These are phyloP conservation scores for Solanum chaucha DNA, from an alignment of 257 asterid species.

Conservation along the genomic window DNA sequence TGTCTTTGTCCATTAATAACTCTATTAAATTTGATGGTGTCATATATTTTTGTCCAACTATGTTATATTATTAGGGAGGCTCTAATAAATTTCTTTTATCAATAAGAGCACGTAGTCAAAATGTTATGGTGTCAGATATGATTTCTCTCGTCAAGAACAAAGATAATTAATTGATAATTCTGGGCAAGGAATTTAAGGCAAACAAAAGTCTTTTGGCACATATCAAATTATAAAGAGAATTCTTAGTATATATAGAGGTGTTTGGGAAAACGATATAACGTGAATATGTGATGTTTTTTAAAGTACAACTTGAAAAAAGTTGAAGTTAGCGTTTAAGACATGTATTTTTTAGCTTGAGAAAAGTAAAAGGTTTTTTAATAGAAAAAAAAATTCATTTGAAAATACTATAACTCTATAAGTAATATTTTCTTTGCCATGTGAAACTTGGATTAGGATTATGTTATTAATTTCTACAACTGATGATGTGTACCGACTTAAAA, in stretches of 20 bases:
- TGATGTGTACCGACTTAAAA: neutral
- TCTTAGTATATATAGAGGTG: neutral
- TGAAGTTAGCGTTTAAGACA: neutral
- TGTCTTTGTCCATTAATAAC: neutral
- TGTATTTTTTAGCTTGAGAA: neutral
- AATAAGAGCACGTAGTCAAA: neutral
- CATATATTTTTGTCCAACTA: neutral
- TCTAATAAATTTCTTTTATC: neutral
- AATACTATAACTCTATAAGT: neutral
- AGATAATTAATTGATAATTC: neutral
- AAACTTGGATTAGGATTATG: neutral
- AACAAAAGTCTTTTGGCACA: neutral
- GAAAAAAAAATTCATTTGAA: neutral
- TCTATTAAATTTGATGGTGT: neutral
- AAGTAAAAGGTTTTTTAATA: neutral
- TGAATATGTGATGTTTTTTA: neutral
- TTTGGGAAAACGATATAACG: neutral
- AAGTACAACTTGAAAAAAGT: neutral
- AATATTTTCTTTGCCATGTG: neutral
- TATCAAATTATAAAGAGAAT: neutral
- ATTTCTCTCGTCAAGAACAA: neutral
- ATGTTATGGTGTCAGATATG: neutral
- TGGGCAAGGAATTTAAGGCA: neutral
- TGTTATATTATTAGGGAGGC: neutral
- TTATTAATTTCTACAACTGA: neutral